A percentile compares a stretch with the other conserved stretches of the same genome.
Conservation (phyloP, 2,329 filamentous ascomycete genomes). For the Hymenoscyphus albidus region DNA sequence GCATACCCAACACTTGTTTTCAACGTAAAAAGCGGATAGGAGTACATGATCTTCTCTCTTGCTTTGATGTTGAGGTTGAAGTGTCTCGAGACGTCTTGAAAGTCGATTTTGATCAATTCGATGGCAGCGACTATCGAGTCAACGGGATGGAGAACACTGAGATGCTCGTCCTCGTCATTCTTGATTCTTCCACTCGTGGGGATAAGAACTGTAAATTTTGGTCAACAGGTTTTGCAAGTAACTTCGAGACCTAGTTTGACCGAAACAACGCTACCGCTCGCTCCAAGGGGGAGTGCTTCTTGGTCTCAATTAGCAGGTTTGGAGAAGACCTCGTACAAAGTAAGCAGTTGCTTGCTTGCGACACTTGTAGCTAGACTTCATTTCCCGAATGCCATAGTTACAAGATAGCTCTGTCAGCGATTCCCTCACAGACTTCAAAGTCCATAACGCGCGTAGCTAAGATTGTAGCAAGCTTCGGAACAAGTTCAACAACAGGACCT, state of each 20-base stretch:
- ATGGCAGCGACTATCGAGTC: conserved; percentile 3
- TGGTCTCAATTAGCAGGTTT: neutral
- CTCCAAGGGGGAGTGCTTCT: neutral
- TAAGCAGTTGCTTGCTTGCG: neutral
- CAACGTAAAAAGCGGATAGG: neutral
- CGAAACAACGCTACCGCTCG: neutral
- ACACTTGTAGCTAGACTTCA: neutral
- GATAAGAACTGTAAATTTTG: neutral
- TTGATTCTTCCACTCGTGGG: conserved; percentile 4
- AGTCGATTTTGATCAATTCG: neutral
- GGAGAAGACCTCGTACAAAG: neutral
- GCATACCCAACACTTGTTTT: conserved; percentile 14
- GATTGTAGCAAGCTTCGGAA: neutral
- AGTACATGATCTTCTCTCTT: neutral
- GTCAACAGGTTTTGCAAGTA: neutral
- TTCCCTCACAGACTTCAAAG: neutral
- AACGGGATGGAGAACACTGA: conserved; percentile 1
- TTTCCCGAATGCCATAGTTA: neutral
- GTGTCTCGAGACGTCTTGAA: conserved; percentile 2
- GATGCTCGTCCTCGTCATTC: neutral
- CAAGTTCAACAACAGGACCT: neutral
- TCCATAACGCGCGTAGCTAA: neutral
- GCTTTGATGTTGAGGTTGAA: conserved; percentile 4
- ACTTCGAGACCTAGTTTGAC: neutral
- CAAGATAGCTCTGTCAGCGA: neutral